These are phyloP conservation scores for Daldinia loculata DNA, from an alignment of 495 filamentous ascomycete species.

Conservation along the genomic window DNA sequence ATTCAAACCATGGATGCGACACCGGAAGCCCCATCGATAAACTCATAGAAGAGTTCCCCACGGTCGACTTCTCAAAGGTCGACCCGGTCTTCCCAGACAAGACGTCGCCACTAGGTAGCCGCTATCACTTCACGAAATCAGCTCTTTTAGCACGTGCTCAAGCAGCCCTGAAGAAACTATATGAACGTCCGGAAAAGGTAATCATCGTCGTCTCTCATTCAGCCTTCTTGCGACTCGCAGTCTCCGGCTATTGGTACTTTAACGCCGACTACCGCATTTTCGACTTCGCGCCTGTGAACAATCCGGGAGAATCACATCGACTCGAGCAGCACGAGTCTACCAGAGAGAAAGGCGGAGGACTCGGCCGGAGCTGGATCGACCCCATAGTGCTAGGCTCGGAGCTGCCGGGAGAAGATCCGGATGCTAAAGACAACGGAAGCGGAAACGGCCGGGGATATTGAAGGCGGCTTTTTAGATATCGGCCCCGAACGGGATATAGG, in stretches of 20 bases:
- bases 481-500: not conserved
- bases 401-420: conserved; percentile 41
- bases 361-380: conserved; percentile 44
- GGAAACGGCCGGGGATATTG: conserved; percentile 25
- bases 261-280: conserved; percentile 72
- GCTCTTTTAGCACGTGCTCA: conserved; percentile 61
- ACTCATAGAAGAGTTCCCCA: conserved; percentile 59
- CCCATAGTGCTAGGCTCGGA: conserved; percentile 40
- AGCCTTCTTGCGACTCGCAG: conserved; percentile 61
- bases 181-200: conserved; percentile 64
- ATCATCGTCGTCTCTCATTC: conserved; percentile 69
- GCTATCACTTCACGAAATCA: conserved; percentile 57
- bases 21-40: conserved; percentile 56
- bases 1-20: conserved; percentile 65
- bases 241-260: conserved; percentile 58
- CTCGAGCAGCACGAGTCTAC: conserved; percentile 57
- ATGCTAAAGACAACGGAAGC: conserved; percentile 19
- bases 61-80: conserved; percentile 61
- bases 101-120: conserved; percentile 50
- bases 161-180: conserved; percentile 56
- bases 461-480: conserved; percentile 4
- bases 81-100: conserved; percentile 67
- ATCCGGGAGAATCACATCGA: conserved; percentile 41
- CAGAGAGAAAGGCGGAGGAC: conserved; percentile 45
- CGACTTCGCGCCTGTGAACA: conserved; percentile 56